A percentile compares a stretch with the other conserved stretches of the same genome.
These are phyloP conservation scores for Gnaphalium uliginosum DNA, from an alignment of 129 eudicot genomes.

Conservation along the genomic window DNA sequence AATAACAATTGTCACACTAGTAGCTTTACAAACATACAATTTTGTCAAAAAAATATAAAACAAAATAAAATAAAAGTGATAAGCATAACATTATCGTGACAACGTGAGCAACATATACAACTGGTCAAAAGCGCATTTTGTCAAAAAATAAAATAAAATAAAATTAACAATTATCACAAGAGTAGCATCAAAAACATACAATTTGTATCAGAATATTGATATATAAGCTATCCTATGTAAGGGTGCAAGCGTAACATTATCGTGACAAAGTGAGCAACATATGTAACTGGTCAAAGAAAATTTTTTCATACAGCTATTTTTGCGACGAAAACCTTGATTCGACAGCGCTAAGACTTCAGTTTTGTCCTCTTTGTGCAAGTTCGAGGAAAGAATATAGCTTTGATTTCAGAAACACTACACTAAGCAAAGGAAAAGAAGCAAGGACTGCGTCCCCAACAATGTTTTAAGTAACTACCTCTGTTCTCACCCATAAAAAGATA, in stretches of 20 bases:
- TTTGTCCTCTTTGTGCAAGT: background rate
- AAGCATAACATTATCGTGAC: no score
- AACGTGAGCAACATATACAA: no score
- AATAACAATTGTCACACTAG: background rate
- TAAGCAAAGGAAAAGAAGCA: background rate
- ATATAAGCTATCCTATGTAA: background rate
- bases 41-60: no score
- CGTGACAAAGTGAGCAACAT: background rate
- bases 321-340: no score
- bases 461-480: background rate
- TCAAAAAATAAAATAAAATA: no score
- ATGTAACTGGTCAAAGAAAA: background rate
- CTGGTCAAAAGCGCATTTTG: no score
- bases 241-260: background rate
- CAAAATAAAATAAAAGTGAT: no score
- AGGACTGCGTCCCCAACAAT: background rate
- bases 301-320: no score
- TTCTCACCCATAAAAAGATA: background rate
- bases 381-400: background rate
- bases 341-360: no score
- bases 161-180: no score
- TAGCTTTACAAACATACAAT: conserved; percentile 12
- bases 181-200: background rate
- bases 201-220: conserved; percentile 12
- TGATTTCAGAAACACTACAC: background rate